Evolutionary conservation across 306 rosid species (phyloP), one percentile per base, ranked within the genome.

Genomic region (Cucurbita argyrosperma): DNA sequence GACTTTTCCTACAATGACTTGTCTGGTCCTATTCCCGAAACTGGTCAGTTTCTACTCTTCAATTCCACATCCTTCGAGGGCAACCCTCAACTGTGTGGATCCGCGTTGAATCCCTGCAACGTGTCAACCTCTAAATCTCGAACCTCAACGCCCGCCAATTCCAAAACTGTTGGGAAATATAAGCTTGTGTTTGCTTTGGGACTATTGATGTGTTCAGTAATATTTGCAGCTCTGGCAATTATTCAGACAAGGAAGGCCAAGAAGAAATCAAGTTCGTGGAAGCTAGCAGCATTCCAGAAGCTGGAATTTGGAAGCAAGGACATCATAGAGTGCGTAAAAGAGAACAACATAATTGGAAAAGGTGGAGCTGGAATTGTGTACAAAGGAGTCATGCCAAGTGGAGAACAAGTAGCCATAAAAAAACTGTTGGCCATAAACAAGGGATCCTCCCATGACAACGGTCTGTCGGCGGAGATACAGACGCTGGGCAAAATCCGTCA

Each of bases 341-440:
- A 92, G 11, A 78, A 78, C 89, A 92, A 87, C 76, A 81, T 85
- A 49, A 92, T 92, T 43, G 98, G 98, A 78, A 87, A 85, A 72
- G 98, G 98, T 1, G 98, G 96, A 45, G 98, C 98, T 52, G 98
- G 98, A n/a, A 82, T 87, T 67, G 98, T 92, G 10, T 92, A 88
- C 79, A 78, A 80, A 56, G 98, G 98, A 76, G 81, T 76, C 8
- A 87, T 92, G 96, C 82, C 87, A 5, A 92, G 79, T 64, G 96
- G 96, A 3, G 98, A 92, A 76, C 74, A 83, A 76, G 87, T 92
- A 71, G 98, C 98, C 2, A 91, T 92, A 75, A 92, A 92, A 82
- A 92, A 90, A 80, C 83, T 92, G 2, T 53, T 90, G 56, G 90
- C 88, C 61, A 84, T 88, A 74, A 85, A 61, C 86, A 92, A 83